Conservation (phyloP, 805 yeast species). For the Candida piceae region DNA sequence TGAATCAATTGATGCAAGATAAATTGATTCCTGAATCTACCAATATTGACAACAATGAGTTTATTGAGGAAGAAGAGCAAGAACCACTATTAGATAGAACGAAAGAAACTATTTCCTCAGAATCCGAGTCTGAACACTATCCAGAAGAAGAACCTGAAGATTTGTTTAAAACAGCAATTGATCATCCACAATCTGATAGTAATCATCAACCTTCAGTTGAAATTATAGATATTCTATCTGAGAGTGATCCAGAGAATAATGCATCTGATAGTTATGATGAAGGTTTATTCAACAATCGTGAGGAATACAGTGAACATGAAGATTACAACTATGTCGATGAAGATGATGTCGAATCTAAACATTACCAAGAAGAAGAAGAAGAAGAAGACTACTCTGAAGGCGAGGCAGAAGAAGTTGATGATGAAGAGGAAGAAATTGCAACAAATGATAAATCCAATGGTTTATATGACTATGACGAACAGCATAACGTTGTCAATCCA, state of each 20-base stretch:
- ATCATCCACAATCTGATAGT: conserved; percentile 1
- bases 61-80: conserved; percentile 16
- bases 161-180: conserved; percentile 1
- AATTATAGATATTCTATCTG: conserved; percentile 6
- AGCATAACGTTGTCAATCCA: not conserved
- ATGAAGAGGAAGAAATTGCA: conserved; percentile 4
- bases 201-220: conserved; percentile 1
- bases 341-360: conserved; percentile 5
- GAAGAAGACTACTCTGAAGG: conserved; percentile 4
- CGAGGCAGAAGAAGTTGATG: conserved; percentile 3
- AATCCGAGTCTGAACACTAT: conserved; percentile 1
- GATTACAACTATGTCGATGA: conserved; percentile 1
- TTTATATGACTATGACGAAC: not conserved
- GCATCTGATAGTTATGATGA: conserved; percentile 1
- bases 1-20: conserved; percentile 9
- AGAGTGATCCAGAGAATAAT: conserved; percentile 6
- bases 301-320: not conserved
- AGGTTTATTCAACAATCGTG: no score
- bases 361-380: conserved; percentile 6
- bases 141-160: conserved; percentile 12
- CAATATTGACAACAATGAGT: not conserved
- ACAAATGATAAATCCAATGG: no score
- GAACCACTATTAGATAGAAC: conserved; percentile 14
- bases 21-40: conserved; percentile 2
- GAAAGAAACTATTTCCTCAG: not conserved